phyloP scores from a whole-genome alignment of 371 early-diverging fungal genomes.

The Zychaea mexicana region DNA sequence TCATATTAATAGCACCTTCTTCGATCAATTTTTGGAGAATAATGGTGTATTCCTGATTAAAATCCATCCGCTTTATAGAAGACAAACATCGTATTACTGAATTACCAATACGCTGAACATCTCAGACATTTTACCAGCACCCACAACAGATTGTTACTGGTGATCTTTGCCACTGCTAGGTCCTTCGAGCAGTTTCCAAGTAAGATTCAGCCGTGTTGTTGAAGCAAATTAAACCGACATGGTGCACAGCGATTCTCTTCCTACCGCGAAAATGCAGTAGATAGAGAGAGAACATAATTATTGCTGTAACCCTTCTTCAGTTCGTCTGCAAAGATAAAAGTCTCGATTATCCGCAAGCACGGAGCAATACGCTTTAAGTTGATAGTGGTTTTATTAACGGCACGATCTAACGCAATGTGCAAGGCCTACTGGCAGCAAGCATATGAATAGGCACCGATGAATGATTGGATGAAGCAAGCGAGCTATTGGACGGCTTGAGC shows the following conservation, averaged over 20 bases:
- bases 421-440: slow-evolving; percentile 78
- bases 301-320: slow-evolving; percentile 52
- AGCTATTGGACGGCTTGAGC: slow-evolving; percentile 47
- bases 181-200: slow-evolving; percentile 32
- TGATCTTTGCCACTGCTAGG: slow-evolving; percentile 21
- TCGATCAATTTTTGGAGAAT: too few species aligned
- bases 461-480: slow-evolving; percentile 42
- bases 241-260: too few species aligned
- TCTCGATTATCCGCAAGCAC: slow-evolving; percentile 93
- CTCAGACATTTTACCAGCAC: slow-evolving; percentile 49
- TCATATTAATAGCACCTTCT: too few species aligned
- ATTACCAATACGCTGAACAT: slow-evolving; percentile 46
- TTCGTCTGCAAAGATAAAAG: slow-evolving; percentile 72
- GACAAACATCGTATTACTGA: too few species aligned
- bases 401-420: slow-evolving; percentile 79
- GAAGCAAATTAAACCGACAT: too few species aligned
- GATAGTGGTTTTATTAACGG: too few species aligned
- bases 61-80: too few species aligned
- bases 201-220: too few species aligned
- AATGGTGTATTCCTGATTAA: too few species aligned
- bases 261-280: slow-evolving; percentile 73
- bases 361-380: slow-evolving; percentile 68
- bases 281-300: slow-evolving; percentile 57
- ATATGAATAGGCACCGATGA: slow-evolving; percentile 51
- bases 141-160: slow-evolving; percentile 53